phyloP scores from a whole-genome alignment of 148 eudicot genomes.

The Gaultheria prostrata region DNA sequence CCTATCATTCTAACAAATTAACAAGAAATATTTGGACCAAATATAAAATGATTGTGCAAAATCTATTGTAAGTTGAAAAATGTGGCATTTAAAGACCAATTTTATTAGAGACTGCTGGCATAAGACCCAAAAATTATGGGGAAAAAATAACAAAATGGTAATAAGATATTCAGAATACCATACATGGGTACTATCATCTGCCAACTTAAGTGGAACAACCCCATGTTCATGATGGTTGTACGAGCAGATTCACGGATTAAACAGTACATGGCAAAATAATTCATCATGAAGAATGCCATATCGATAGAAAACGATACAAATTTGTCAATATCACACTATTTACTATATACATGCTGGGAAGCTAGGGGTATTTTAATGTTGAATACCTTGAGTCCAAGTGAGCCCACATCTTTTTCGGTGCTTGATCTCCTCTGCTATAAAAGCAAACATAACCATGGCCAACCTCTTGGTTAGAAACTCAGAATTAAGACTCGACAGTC shows the following conservation, averaged over 20 bases:
- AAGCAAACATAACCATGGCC: neutral
- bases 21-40: neutral
- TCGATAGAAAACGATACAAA: neutral
- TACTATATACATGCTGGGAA: neutral
- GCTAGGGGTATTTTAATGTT: neutral
- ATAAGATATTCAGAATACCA: too few species aligned
- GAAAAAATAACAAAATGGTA: too few species aligned
- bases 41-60: neutral
- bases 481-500: neutral
- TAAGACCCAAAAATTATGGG: too few species aligned
- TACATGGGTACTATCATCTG: too few species aligned
- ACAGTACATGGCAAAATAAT: neutral
- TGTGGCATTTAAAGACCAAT: too few species aligned
- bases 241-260: neutral
- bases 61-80: too few species aligned
- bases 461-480: neutral
- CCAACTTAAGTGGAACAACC: too few species aligned
- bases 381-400: constrained; percentile 5
- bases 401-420: constrained; percentile 13
- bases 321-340: neutral
- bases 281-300: neutral
- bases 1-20: neutral
- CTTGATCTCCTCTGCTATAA: constrained; percentile 17
- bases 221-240: neutral
- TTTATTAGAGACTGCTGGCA: too few species aligned